A percentile compares a stretch with the other conserved stretches of the same genome.
Evolutionary conservation across 2,329 filamentous ascomycete species (phyloP).

Genomic region (Chaetomium sp.): DNA sequence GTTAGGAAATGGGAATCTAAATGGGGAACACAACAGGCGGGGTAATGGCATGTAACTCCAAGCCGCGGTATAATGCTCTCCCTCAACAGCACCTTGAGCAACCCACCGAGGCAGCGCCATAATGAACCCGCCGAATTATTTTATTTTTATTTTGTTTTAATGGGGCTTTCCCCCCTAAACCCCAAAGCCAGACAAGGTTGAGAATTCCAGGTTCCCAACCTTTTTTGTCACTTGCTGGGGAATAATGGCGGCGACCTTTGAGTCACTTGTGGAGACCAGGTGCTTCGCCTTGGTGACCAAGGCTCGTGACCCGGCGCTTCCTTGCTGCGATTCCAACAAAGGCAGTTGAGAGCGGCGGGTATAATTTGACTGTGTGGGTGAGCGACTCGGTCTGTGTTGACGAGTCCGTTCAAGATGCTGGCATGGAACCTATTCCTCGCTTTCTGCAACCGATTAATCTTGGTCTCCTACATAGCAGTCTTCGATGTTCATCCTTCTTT

Average conservation of each 20-base stretch:
- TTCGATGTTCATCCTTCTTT: not conserved
- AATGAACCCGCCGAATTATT: not conserved
- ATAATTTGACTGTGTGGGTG: not conserved
- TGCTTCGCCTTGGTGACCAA: conserved; percentile 13
- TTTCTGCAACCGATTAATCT: not conserved
- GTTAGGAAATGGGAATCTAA: conserved; percentile 6
- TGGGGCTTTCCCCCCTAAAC: not conserved
- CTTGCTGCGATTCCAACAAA: conserved; percentile 21
- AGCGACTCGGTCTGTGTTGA: not conserved
- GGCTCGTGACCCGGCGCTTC: conserved; percentile 23
- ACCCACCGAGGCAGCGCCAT: not conserved
- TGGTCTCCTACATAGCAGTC: not conserved
- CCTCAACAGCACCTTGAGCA: not conserved
- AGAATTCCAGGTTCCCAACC: conserved; percentile 4
- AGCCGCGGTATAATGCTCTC: not conserved
- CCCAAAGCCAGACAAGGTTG: not conserved
- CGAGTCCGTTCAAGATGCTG: no score
- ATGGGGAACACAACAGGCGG: conserved; percentile 28
- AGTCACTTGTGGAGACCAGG: conserved; percentile 22
- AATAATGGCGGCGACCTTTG: conserved; percentile 14
- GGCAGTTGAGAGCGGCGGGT: conserved; percentile 11
- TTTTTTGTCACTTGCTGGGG: conserved; percentile 2
- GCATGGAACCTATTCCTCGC: not conserved
- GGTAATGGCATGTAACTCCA: conserved; percentile 19
- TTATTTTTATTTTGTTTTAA: not conserved